Evolutionary conservation across 1,284 basidiomycete species (phyloP).

Genomic region (Moesziomyces sp.): DNA sequence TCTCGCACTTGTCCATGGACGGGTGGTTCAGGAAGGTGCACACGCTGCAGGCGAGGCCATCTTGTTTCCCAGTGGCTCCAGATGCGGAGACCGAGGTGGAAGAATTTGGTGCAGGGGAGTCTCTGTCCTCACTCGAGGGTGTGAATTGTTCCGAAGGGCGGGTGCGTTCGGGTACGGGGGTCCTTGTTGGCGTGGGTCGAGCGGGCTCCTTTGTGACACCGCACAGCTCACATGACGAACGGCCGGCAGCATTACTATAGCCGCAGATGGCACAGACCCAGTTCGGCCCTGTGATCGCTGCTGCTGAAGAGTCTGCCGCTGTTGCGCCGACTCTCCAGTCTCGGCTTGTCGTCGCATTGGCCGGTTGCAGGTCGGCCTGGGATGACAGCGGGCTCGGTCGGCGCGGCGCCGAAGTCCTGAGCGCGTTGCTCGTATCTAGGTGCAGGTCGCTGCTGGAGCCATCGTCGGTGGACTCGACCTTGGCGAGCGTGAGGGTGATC

Average conservation of each 20-base stretch:
- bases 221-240: constrained; percentile 47
- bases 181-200: constrained; percentile 21
- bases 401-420: constrained; percentile 4
- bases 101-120: constrained; percentile 12
- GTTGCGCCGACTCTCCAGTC: constrained; percentile 41
- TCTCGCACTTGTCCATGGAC: constrained; percentile 81
- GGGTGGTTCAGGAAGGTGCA: constrained; percentile 94
- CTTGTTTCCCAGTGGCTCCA: neutral
- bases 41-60: constrained; percentile 74
- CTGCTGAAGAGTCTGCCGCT: constrained; percentile 29
- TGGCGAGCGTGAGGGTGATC: constrained; percentile 75
- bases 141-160: constrained; percentile 14
- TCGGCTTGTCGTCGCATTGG: constrained; percentile 21
- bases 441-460: constrained; percentile 34
- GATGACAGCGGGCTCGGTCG: constrained; percentile 26
- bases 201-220: constrained; percentile 53
- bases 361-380: neutral
- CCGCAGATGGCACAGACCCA: constrained; percentile 62
- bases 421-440: neutral
- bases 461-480: constrained; percentile 23
- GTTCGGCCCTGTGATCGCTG: constrained; percentile 14
- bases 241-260: constrained; percentile 42
- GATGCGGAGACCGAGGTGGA: neutral
- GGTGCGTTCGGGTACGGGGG: constrained; percentile 3
- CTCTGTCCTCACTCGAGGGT: constrained; percentile 11